phyloP scores from a whole-genome alignment of 257 asterid species.

The Ocimum tenuiflorum region DNA sequence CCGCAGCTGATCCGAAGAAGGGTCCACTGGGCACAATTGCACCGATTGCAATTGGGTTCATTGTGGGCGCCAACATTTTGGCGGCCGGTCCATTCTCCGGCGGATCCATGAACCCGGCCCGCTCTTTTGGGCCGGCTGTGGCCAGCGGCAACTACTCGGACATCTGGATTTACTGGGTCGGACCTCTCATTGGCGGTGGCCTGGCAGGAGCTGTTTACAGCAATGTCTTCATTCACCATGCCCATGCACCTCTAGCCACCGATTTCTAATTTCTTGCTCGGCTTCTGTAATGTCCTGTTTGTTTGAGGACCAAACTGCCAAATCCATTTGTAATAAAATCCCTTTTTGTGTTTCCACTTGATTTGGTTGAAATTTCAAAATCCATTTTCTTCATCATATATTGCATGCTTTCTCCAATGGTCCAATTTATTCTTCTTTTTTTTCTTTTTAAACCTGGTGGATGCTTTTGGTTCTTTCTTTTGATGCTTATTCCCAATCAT shows the following conservation, averaged over 20 bases:
- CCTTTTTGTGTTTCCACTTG: background rate
- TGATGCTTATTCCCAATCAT: slow-evolving; percentile 11
- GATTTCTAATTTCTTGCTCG: slow-evolving; percentile 31
- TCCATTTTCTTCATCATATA: too few relatives aligned
- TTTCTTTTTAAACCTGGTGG: background rate
- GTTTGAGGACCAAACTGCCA: slow-evolving; percentile 20
- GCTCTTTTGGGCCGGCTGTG: too few relatives aligned
- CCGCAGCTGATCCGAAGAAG: slow-evolving; percentile 88
- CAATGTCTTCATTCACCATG: slow-evolving; percentile 48
- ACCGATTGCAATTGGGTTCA: slow-evolving; percentile 89
- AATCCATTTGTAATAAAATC: slow-evolving; percentile 23
- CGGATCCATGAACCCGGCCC: slow-evolving; percentile 96
- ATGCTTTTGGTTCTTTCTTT: too few relatives aligned
- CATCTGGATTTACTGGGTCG: slow-evolving; percentile 83
- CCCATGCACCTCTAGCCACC: slow-evolving; percentile 42
- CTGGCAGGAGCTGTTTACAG: slow-evolving; percentile 60
- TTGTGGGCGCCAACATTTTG: slow-evolving; percentile 83
- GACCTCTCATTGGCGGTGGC: slow-evolving; percentile 89
- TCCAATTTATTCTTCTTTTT: slow-evolving; percentile 11
- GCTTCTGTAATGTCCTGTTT: slow-evolving; percentile 12
- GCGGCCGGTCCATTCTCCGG: slow-evolving; percentile 96
- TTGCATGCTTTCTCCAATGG: too few relatives aligned
- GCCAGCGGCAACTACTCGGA: slow-evolving; percentile 50
- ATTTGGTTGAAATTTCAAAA: slow-evolving; percentile 35
- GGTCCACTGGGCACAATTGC: slow-evolving; percentile 74